phyloP scores from a whole-genome alignment of 139 green algal species.

The Ettlia oleoabundans region DNA sequence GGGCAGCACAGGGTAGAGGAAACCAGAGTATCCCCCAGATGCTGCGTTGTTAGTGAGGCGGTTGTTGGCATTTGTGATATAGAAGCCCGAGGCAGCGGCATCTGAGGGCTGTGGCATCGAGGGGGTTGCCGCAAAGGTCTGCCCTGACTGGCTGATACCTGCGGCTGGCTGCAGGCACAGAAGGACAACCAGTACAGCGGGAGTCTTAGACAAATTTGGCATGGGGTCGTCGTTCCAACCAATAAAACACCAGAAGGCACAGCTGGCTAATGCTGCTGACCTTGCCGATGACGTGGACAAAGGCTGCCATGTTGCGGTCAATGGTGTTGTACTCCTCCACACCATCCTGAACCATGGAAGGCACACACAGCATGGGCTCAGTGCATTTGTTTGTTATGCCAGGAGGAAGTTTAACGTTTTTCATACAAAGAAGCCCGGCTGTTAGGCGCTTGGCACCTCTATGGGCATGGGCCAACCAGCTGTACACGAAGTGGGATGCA shows the following conservation, averaged over 20 bases:
- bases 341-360: constrained; percentile 45
- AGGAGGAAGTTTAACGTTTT: too few species aligned
- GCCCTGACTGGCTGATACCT: constrained; percentile 28
- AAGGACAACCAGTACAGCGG: too few species aligned
- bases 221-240: too few species aligned
- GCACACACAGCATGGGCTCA: too few species aligned
- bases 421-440: too few species aligned
- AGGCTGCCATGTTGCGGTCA: constrained; percentile 63
- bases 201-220: too few species aligned
- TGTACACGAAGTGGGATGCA: too few species aligned
- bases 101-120: constrained; percentile 55
- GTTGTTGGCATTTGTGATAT: constrained; percentile 67
- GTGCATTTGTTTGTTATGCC: too few species aligned
- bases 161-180: constrained; percentile 30
- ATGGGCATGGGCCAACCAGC: too few species aligned
- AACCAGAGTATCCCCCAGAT: constrained; percentile 64
- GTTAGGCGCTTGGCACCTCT: too few species aligned
- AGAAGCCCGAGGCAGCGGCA: constrained; percentile 62
- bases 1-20: constrained; percentile 57
- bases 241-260: too few species aligned
- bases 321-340: constrained; percentile 70
- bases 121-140: constrained; percentile 39
- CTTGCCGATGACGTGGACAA: constrained; percentile 61
- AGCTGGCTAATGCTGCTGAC: background rate
- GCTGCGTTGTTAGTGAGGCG: constrained; percentile 61